Evolutionary conservation across 2,329 filamentous ascomycete species (phyloP), one percentile per base, ranked within the genome.

Genomic region (Fusarium sp.): DNA sequence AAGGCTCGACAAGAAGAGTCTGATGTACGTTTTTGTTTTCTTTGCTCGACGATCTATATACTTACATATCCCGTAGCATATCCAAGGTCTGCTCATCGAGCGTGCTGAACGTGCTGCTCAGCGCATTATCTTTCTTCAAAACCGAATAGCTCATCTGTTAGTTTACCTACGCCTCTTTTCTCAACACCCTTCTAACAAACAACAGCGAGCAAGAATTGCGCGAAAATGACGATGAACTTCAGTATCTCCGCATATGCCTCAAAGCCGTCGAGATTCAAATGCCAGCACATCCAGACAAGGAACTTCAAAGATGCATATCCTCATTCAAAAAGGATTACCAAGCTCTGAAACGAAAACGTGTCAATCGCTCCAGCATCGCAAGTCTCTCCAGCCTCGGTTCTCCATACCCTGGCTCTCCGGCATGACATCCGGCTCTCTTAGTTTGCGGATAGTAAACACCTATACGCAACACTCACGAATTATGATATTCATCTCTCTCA

Each of bases 251-350:
- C 63, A 88, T 93, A 68, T 87, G 88, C 76, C 84, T 91, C 69
- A 88, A 90, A 72, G 88, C 87, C 27, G 86, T 91, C 73, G 89
- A 91, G 81, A 86, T 90, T 23, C 87, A 89, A 73, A 86, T 86
- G 77, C 83, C 86, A 10, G 79, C 83, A 46, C 84, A 85, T 63
- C 83, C 84, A 5, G 87, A 90, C 77, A 82, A 84, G 33, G 89
- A 90, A 66, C 85, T 91, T 38, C 83, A 86, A 68, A 84, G 86
- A 69, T 89, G 88, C 78, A 90, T 91, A 70, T 81, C 84, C 65
- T 85, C 85, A 70, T 91, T 90, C 87, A 91, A 90, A 79, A 79
- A 86, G 37, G 89, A 91, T 75, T 91, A 88, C 62, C 79, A 80
- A 59, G 78, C 78, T 21, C 81, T 90, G 35, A 87, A 87, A 79